Base-by-base conservation (phyloP, 176 grass and related monocot species). In the sorghum (Sorghum bicolor) region DNA sequence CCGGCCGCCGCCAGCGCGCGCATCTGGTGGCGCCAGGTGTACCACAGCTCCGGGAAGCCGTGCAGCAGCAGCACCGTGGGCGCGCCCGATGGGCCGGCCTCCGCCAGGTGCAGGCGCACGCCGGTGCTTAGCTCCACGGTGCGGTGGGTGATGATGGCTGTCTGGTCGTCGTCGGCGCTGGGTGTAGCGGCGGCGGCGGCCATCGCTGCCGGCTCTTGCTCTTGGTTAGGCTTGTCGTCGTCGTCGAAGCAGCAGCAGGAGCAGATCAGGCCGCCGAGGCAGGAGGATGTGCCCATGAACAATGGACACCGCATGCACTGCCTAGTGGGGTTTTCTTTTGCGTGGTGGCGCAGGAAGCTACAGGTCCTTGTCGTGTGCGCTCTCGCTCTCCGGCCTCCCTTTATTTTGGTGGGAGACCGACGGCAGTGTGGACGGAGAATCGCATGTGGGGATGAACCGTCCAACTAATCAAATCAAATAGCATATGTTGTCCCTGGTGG, bases 1-100 rank as follows among this genome's bases (percentile, higher is more conserved):
- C 83, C 83, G 0, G 79, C 83, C 1, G 74, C 66, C 16, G 83
- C 88, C 10, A 90, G 64, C 26, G 79, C 66, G 6, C 29, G 79
- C 57, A 90, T 83, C 88, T 90, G 88, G 88, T 90, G 83, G 26
- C 88, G 79, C 88, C 88, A 90, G 5, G 83, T 72, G 83, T 90
- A 90, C 88, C 88, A 90, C 43, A 73, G n/a, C 83, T 86, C 79
- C 72, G 83, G 88, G 79, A 90, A 90, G 3, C 88, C 88, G 72
- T 90, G 88, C 26, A 90, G 77, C 10, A 90, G 88, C 73, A 90
- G 72, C 64, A 90, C 83, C 31, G 67, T 2, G 2, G 88, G 66
- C 0, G 74, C 74, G 10, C 62, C 70, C 0, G 45, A 30, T 9
- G 55, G 52, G 13, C 88, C 88, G 16, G 83, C 74, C 79, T 90